Percentiles rank a stretch among this genome's conserved stretches.
Conservation (phyloP, 805 yeast genomes). For the Candida ponderosae region DNA sequence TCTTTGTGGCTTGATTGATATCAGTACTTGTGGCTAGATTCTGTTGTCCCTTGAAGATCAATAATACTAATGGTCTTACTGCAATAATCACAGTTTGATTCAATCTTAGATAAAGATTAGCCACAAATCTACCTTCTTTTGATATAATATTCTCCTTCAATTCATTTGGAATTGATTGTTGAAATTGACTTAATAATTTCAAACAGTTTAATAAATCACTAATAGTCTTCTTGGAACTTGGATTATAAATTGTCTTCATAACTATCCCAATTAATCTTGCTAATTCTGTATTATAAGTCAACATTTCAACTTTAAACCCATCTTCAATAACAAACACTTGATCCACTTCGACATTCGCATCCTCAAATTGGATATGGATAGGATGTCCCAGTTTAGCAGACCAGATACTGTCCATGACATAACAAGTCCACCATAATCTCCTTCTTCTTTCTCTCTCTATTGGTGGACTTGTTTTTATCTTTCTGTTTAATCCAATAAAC, state of each 20-base stretch:
- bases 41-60: constrained; percentile 24
- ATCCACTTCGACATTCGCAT: constrained; percentile 23
- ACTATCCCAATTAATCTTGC: constrained; percentile 22
- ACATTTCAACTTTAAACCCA: constrained; percentile 21
- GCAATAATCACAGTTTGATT: constrained; percentile 29
- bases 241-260: constrained; percentile 24
- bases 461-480: constrained; percentile 9
- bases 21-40: constrained; percentile 11
- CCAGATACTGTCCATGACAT: constrained; percentile 27
- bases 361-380: constrained; percentile 23
- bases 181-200: constrained; percentile 17
- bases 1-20: constrained; percentile 19
- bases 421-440: constrained; percentile 33
- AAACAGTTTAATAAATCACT: constrained; percentile 15
- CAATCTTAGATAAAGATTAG: constrained; percentile 26
- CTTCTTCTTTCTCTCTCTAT: constrained; percentile 24
- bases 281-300: constrained; percentile 17
- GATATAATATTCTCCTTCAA: constrained; percentile 11
- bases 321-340: constrained; percentile 17
- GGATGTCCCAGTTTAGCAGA: constrained; percentile 30
- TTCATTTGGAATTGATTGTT: constrained; percentile 13
- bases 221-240: constrained; percentile 20
- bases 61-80: constrained; percentile 26
- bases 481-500: constrained; percentile 24
- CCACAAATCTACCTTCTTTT: constrained; percentile 17